phyloP scores from a whole-genome alignment of 257 asterid genomes.

The Scutellaria minor region DNA sequence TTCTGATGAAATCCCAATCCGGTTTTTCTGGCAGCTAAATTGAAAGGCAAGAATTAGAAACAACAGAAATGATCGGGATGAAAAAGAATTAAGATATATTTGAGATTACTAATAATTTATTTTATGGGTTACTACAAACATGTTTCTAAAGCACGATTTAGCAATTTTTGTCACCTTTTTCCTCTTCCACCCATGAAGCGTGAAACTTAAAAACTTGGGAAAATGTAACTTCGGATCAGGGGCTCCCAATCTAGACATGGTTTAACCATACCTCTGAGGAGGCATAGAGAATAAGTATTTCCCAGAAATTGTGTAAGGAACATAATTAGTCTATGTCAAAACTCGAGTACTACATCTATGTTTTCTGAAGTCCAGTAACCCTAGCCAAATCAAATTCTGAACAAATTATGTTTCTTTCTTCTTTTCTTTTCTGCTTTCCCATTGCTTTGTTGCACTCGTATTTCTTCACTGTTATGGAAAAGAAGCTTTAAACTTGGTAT shows the following conservation, averaged over 20 bases:
- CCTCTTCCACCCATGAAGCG: slow-evolving; percentile 6
- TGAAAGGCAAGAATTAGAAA: slow-evolving; percentile 16
- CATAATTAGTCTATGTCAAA: background rate
- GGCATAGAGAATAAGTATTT: background rate
- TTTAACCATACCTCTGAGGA: background rate
- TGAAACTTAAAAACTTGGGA: background rate
- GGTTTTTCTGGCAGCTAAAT: slow-evolving; percentile 67
- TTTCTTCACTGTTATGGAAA: background rate
- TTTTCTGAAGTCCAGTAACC: background rate
- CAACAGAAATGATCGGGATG: background rate
- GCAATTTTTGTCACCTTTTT: background rate
- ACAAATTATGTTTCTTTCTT: background rate
- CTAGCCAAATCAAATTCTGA: background rate
- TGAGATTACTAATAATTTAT: background rate
- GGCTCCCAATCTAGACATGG: background rate
- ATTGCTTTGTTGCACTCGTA: background rate
- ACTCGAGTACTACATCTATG: background rate
- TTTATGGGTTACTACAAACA: background rate
- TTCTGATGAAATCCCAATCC: slow-evolving; percentile 73
- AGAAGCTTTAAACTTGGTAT: slow-evolving; percentile 4
- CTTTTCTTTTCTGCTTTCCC: background rate
- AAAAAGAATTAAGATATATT: background rate
- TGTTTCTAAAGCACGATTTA: background rate
- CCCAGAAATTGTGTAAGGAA: background rate
- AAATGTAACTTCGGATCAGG: background rate